These are phyloP conservation scores for Cladosporium sp. DNA, from an alignment of 2,329 filamentous ascomycete genomes.

Conservation along the genomic window DNA sequence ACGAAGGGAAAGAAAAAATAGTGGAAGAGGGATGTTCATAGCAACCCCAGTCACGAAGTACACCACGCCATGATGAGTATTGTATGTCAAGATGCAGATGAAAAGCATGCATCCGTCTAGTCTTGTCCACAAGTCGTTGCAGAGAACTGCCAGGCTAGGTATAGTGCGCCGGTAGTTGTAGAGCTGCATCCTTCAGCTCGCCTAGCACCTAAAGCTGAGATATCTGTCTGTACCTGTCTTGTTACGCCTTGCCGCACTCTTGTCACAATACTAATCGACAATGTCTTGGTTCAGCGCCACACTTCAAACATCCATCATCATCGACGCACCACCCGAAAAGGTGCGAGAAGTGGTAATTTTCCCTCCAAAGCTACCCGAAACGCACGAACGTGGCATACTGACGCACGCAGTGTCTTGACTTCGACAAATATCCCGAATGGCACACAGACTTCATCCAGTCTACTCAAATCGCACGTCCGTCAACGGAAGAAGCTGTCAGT, in stretches of 20 bases:
- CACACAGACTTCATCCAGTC: conserved; percentile 7
- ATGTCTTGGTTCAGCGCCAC: conserved; percentile 3
- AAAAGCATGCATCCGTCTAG: too few species aligned
- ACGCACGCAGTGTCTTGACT: background rate
- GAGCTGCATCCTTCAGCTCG: background rate
- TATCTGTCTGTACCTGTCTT: background rate
- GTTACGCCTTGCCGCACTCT: background rate
- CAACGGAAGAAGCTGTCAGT: background rate
- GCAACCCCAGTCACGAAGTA: background rate
- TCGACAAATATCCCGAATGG: background rate
- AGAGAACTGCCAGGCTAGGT: background rate
- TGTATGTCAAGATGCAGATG: too few species aligned
- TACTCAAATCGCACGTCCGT: background rate
- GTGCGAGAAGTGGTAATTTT: conserved; percentile 6
- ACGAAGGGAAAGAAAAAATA: conserved; percentile 58
- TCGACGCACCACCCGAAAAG: background rate
- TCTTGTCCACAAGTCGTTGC: background rate
- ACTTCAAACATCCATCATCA: conserved; percentile 3
- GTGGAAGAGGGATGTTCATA: background rate
- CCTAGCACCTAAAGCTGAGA: background rate
- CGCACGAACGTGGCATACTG: background rate
- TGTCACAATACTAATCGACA: background rate
- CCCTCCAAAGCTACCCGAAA: background rate
- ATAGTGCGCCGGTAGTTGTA: background rate
- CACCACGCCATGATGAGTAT: background rate